A percentile compares a stretch with the other conserved stretches of the same genome.
phyloP scores from a whole-genome alignment of 177 flowering plant genomes.

The Vitis hybrid region DNA sequence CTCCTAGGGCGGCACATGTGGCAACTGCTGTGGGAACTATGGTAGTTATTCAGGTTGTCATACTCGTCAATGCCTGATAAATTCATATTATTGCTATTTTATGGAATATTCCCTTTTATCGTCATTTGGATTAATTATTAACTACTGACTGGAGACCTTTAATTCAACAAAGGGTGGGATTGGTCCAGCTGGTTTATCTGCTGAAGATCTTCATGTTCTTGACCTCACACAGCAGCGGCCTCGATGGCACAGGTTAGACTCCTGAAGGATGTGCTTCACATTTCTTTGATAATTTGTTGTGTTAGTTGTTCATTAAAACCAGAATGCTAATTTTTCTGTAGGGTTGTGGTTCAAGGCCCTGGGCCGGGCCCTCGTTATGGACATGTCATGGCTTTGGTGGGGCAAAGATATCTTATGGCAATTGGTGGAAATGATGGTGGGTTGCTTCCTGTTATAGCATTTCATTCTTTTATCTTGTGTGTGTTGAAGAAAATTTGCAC shows the following conservation, averaged over 20 bases:
- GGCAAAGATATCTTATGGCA: constrained; percentile 96
- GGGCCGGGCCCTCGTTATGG: constrained; percentile 99
- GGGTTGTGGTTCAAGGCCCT: constrained; percentile 98
- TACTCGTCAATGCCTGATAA: background rate
- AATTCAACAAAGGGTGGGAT: constrained; percentile 84
- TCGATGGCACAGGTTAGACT: constrained; percentile 91
- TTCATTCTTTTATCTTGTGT: constrained; percentile 4
- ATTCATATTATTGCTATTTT: background rate
- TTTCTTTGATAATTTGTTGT: background rate
- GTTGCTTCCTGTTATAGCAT: constrained; percentile 4
- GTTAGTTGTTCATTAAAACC: background rate
- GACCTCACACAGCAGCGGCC: constrained; percentile 97
- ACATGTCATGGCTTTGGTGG: constrained; percentile 99
- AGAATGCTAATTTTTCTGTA: constrained; percentile 22
- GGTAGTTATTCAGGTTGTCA: constrained; percentile 95
- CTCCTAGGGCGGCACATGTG: constrained; percentile 99
- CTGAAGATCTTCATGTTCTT: constrained; percentile 99
- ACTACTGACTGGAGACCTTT: constrained; percentile 2
- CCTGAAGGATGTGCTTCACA: background rate
- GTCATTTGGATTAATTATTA: background rate
- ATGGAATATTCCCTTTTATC: background rate
- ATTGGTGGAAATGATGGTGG: constrained; percentile 99
- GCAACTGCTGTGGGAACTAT: constrained; percentile 99
- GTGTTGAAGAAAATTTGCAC: background rate
- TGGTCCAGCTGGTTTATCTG: constrained; percentile 98